A percentile compares a stretch with the other conserved stretches of the same genome.
These are phyloP conservation scores for Phytophthora crassamura DNA, from an alignment of 352 stramenopile genomes.

Conservation along the genomic window DNA sequence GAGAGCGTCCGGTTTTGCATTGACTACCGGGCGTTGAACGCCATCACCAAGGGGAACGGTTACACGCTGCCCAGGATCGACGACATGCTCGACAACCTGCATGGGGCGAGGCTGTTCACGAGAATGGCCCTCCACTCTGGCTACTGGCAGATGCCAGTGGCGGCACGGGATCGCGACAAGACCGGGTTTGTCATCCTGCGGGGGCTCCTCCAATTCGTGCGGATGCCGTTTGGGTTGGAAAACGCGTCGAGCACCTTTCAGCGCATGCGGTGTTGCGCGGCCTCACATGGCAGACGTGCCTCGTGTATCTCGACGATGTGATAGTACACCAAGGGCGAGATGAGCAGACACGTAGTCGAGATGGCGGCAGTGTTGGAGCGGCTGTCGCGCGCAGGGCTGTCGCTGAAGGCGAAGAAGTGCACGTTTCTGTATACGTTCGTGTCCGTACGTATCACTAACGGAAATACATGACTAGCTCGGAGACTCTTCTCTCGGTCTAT, in stretches of 20 bases:
- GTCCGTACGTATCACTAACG: no score
- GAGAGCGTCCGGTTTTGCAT: constrained; percentile 22
- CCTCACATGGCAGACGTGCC: constrained; percentile 23
- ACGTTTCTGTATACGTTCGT: no score
- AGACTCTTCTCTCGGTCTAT: no score
- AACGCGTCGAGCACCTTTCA: no score
- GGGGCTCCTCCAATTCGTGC: constrained; percentile 17
- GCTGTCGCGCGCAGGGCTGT: constrained; percentile 2
- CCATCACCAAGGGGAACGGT: no score
- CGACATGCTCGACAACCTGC: no score
- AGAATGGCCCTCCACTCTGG: constrained; percentile 17
- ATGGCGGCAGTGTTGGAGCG: constrained; percentile 25
- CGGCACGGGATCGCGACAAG: constrained; percentile 19
- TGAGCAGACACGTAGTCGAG: constrained; percentile 22
- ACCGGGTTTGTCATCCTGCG: constrained; percentile 17
- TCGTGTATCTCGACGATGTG: constrained; percentile 35
- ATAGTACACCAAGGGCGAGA: constrained; percentile 16
- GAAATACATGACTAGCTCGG: no score
- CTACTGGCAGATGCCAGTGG: constrained; percentile 15
- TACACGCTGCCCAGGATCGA: no score
- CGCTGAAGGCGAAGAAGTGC: constrained; percentile 27
- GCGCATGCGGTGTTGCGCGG: constrained; percentile 24
- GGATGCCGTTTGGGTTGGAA: constrained; percentile 26
- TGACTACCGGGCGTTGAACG: neutral
- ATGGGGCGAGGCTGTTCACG: no score